phyloP scores from a whole-genome alignment of 148 eudicot genomes.

The Mesembryanthemum crystallinum region DNA sequence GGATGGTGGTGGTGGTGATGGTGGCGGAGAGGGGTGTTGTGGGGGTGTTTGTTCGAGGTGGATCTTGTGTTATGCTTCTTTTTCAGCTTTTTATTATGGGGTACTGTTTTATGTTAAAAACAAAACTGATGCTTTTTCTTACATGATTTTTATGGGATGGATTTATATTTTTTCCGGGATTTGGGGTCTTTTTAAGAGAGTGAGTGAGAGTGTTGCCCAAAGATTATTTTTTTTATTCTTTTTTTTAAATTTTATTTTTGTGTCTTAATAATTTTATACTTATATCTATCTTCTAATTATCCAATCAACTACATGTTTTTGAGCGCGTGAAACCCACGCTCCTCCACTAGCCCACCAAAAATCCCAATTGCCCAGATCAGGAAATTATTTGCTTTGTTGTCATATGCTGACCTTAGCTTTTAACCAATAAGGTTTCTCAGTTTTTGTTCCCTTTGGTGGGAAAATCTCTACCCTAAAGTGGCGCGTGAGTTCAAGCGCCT shows the following conservation, averaged over 20 bases:
- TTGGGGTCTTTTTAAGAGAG: constrained; percentile 25
- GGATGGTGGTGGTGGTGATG: constrained; percentile 1
- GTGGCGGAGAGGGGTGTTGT: constrained; percentile 5
- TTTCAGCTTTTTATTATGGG: constrained; percentile 42
- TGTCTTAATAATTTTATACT: background rate
- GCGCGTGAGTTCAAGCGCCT: background rate
- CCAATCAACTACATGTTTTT: background rate
- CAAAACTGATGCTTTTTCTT: constrained; percentile 16
- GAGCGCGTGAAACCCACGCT: background rate
- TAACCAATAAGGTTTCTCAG: constrained; percentile 1
- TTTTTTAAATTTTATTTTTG: background rate
- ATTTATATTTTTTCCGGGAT: constrained; percentile 29
- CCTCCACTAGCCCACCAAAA: background rate
- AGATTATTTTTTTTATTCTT: background rate
- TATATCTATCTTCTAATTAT: background rate
- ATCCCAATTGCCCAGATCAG: background rate
- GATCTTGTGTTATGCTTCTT: constrained; percentile 58
- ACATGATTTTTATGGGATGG: constrained; percentile 22
- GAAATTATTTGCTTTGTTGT: constrained; percentile 19
- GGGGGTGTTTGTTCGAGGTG: constrained; percentile 82
- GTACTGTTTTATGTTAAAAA: constrained; percentile 28
- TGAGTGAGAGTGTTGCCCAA: constrained; percentile 14
- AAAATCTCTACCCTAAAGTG: background rate
- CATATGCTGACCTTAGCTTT: constrained; percentile 20
- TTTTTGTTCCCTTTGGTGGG: too few species aligned